Evolutionary conservation across 257 asterid genomes (phyloP), one percentile per base, ranked within the genome.

Genomic region (Capsicum rhomboideum): DNA sequence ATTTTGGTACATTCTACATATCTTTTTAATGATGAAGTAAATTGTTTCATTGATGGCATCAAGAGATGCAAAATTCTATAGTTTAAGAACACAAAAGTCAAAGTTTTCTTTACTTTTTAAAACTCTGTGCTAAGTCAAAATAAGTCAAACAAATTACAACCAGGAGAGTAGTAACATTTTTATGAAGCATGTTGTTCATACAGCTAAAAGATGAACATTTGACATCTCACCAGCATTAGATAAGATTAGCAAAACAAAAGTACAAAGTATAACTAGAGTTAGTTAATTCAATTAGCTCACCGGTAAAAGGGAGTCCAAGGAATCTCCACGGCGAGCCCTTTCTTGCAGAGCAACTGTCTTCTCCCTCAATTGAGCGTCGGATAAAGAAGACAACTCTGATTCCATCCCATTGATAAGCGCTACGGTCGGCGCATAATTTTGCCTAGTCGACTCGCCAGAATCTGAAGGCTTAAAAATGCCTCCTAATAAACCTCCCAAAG

Each of bases 281-380:
- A 31, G 37, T 64, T 64, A 29, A 6, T 11, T 13, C 44, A 82
- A 74, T 83, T 85, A 40, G 86, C 98, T 85, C 89, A 94, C 99
- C 49, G 99, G 98, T 88, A 96, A 88, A 85, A 94, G 92, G 37
- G 97, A 94, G 85, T 96, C 98, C 88, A 94, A 83, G 49, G 97
- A 91, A 56, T 92, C 93, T 21, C 95, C 97, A 56, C 86, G 83
- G 20, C 86, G 84, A 58, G 98, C 95, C 34, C 97, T 92, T 58
- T 87, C 84, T 69, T 94, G 98, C 89, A 96, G 87, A 79, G 82
- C 83, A 28, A 89, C 89, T n/a, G 99, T 94, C 88, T 86, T 90
- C 50, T 94, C 97, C 85, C 95, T 92, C 82, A 96, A 78, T 78
- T 92, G 93, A 50, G 95, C 88, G 85, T 96, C 99, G 26, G 98